Percentiles rank a stretch among this genome's conserved stretches.
These are phyloP conservation scores for Arthrinium phaeospermum DNA, from an alignment of 2,329 filamentous ascomycete genomes.

Conservation along the genomic window DNA sequence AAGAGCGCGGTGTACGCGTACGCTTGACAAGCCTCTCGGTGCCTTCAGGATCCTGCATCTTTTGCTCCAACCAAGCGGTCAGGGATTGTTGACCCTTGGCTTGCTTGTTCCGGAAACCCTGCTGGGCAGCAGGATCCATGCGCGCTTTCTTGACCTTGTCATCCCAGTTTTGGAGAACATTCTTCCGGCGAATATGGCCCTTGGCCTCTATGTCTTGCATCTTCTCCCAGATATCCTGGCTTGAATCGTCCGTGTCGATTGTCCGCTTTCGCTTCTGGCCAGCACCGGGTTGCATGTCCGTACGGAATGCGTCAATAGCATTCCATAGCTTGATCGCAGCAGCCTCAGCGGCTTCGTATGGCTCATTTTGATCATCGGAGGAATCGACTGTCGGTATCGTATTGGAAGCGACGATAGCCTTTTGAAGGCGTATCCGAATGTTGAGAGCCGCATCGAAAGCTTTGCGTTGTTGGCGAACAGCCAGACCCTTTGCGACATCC, in stretches of 20 bases:
- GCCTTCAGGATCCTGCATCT: constrained; percentile 57
- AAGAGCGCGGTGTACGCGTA: constrained; percentile 75
- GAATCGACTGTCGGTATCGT: constrained; percentile 62
- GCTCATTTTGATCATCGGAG: constrained; percentile 53
- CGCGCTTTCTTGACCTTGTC: constrained; percentile 69
- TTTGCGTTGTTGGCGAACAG: constrained; percentile 84
- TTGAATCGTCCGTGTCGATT: constrained; percentile 63
- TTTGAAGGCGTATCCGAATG: constrained; percentile 90
- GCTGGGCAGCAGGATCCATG: constrained; percentile 49
- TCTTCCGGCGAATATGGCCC: constrained; percentile 66
- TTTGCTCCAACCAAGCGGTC: constrained; percentile 70
- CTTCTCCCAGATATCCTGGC: constrained; percentile 72
- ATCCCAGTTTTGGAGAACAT: constrained; percentile 89
- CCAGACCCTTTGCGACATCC: constrained; percentile 83
- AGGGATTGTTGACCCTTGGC: constrained; percentile 61
- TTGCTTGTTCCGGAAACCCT: constrained; percentile 51
- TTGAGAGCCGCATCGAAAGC: constrained; percentile 90
- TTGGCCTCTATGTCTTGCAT: constrained; percentile 70
- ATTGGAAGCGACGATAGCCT: constrained; percentile 83
- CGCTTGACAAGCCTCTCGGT: constrained; percentile 72
- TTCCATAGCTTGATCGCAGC: constrained; percentile 87
- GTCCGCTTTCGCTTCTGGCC: constrained; percentile 48
- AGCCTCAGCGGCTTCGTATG: constrained; percentile 78
- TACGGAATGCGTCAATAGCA: constrained; percentile 74
- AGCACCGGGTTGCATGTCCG: constrained; percentile 58